These are phyloP conservation scores for Aspergillus eucalypticola DNA, from an alignment of 2,329 filamentous ascomycete genomes.

Conservation along the genomic window DNA sequence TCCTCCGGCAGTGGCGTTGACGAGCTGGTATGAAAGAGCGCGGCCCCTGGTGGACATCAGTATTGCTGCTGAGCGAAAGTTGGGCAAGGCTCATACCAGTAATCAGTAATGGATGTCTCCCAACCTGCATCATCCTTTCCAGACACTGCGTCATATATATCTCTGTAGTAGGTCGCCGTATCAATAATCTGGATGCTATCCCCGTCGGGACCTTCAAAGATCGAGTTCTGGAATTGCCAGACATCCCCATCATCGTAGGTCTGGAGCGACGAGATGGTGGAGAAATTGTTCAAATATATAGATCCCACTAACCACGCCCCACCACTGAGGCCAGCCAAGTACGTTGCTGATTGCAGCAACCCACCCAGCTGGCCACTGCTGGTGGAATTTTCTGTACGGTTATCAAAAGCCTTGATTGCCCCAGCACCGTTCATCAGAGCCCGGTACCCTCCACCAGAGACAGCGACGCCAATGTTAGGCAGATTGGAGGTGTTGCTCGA, in stretches of 20 bases:
- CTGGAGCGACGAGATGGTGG: constrained; percentile 52
- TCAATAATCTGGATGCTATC: constrained; percentile 44
- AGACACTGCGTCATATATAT: constrained; percentile 59
- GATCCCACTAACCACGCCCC: constrained; percentile 85
- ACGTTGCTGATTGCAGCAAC: constrained; percentile 77
- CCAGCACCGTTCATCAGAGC: constrained; percentile 82
- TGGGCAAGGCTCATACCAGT: constrained; percentile 57
- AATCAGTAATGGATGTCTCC: constrained; percentile 76
- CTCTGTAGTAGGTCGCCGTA: constrained; percentile 63
- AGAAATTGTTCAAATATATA: constrained; percentile 76
- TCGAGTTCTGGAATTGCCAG: constrained; percentile 41
- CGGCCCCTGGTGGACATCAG: constrained; percentile 54
- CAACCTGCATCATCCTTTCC: constrained; percentile 66
- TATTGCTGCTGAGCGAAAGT: background rate
- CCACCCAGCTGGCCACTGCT: constrained; percentile 71
- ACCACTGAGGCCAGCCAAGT: constrained; percentile 77
- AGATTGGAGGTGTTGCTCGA: constrained; percentile 57
- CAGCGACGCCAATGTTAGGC: constrained; percentile 72
- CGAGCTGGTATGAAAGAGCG: constrained; percentile 76
- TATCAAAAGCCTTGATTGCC: constrained; percentile 76
- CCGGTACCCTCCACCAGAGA: constrained; percentile 82
- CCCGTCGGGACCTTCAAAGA: constrained; percentile 48
- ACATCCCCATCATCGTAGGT: constrained; percentile 22
- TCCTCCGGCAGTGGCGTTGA: constrained; percentile 73
- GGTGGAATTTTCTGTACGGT: constrained; percentile 64